Base-by-base conservation (phyloP, 208 protist species). In the Wallacemonas sp. region DNA sequence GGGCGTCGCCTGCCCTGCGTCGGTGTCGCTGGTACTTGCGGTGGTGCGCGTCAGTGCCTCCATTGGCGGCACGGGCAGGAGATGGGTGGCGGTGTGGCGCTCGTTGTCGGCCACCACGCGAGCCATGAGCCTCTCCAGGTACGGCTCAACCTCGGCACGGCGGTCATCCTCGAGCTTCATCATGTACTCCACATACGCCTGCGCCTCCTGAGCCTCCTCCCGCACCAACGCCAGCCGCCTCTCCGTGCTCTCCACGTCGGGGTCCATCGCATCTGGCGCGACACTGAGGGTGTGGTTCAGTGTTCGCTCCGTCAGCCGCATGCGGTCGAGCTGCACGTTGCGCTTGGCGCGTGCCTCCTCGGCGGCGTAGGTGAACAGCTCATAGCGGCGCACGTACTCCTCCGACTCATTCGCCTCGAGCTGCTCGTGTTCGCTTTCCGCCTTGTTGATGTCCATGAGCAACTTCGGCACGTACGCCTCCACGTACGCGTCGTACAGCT, bases 381-480 rank as follows among this genome's bases (percentile, higher is more conserved):
- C 84, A 50, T 79, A 91, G 26, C 74, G 76, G 9, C 78, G 73
- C 24, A 91, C 85, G 63, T 91, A 91, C 24, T 83, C 82, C 64
- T 91, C 81, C 12, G 81, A 62, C 66, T 94, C 92, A 26, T 71
- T 66, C 29, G 93, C 83, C 37, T 68, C 59, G 36, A 95, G 76
- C 27, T 89, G 76, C 17, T 88, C 65, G 66, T 80, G 71, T 10
- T 60, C 81, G n/a, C 79, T 78, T 73, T 96, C 89, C 21, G 97
- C 89, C 32, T 94, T 79, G 3, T 82, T 75, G 22, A 96, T 69
- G 68, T 91, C 97, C 58, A 85, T 79, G 29, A 95, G 83, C 68
- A 97, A 73, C 77, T 97, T 94, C 21, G 92, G 87, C 42, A 91
- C 91, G 75, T 93, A 98, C 0, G 79, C 75, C 63, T 97, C 78